These are phyloP conservation scores for Mrakiaceae sp. DNA, from an alignment of 1,284 basidiomycete genomes.

Conservation along the genomic window DNA sequence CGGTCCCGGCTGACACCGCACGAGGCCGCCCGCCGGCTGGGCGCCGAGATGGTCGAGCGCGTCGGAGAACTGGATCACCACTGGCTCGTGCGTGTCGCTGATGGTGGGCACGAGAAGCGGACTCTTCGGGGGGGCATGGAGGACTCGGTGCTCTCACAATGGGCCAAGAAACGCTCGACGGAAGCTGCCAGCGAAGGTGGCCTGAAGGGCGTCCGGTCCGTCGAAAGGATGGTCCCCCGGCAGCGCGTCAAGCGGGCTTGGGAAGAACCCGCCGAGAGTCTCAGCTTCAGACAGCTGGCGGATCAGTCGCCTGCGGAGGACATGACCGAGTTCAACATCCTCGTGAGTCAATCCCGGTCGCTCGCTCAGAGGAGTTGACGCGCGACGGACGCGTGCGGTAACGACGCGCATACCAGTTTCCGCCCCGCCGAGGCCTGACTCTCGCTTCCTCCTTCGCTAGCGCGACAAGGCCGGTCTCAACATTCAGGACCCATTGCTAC, in stretches of 20 bases:
- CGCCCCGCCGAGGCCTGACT: slow-evolving; percentile 43
- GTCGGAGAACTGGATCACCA: slow-evolving; percentile 71
- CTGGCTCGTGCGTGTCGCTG: slow-evolving; percentile 66
- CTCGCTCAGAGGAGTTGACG: slow-evolving; percentile 19
- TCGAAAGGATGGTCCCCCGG: slow-evolving; percentile 10
- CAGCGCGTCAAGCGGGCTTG: slow-evolving; percentile 10
- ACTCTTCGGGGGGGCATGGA: slow-evolving; percentile 22
- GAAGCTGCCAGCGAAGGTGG: slow-evolving; percentile 40
- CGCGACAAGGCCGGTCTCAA: slow-evolving; percentile 46
- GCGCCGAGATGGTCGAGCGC: slow-evolving; percentile 75
- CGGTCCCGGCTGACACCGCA: slow-evolving; percentile 44
- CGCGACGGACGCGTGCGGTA: slow-evolving; percentile 41
- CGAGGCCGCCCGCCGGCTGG: slow-evolving; percentile 44
- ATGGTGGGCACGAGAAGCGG: slow-evolving; percentile 29
- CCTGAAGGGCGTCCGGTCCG: not conserved
- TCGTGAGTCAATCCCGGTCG: not conserved
- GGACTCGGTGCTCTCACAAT: slow-evolving; percentile 25
- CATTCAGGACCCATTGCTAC: slow-evolving; percentile 77
- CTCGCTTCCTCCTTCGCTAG: slow-evolving; percentile 26
- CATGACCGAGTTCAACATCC: slow-evolving; percentile 9
- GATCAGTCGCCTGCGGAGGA: not conserved
- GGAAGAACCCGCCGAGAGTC: not conserved
- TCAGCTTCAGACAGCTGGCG: not conserved
- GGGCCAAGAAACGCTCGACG: slow-evolving; percentile 43
- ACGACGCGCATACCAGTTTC: slow-evolving; percentile 25